These are phyloP conservation scores for Mucor lusitanicus DNA, from an alignment of 371 early-diverging fungal species.

Conservation along the genomic window DNA sequence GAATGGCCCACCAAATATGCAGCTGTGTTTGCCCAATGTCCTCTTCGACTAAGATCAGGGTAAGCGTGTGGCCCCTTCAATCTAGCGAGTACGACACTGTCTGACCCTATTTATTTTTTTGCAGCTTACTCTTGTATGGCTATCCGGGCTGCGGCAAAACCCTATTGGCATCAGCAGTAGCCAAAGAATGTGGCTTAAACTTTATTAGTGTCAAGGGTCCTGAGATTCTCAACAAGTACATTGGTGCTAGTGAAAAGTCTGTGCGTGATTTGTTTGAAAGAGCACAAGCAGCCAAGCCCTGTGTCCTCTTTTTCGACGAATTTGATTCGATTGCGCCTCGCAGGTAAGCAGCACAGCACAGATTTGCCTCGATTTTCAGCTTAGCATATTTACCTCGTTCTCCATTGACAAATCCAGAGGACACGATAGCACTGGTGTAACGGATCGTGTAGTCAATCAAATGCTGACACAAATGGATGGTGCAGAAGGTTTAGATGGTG, in stretches of 20 bases:
- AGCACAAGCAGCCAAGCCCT: constrained; percentile 90
- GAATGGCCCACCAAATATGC: constrained; percentile 96
- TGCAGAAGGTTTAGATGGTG: constrained; percentile 88
- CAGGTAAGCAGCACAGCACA: constrained; percentile 41
- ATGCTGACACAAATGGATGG: constrained; percentile 97
- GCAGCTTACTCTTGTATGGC: constrained; percentile 88
- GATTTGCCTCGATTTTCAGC: neutral
- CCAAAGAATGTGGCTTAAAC: constrained; percentile 89
- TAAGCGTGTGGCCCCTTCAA: constrained; percentile 33
- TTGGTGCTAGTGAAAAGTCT: constrained; percentile 91
- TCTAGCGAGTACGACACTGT: neutral
- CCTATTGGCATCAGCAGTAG: constrained; percentile 91
- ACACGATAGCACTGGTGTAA: constrained; percentile 91
- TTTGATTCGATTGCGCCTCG: constrained; percentile 95
- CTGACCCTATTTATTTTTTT: neutral
- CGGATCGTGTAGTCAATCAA: constrained; percentile 96
- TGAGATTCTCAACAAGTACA: constrained; percentile 95
- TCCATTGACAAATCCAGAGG: constrained; percentile 54
- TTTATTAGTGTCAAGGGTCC: constrained; percentile 97
- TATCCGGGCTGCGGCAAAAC: constrained; percentile 96
- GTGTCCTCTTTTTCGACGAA: constrained; percentile 95
- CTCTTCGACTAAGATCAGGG: constrained; percentile 90
- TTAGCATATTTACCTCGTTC: neutral
- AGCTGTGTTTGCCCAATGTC: constrained; percentile 83
- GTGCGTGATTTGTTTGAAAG: constrained; percentile 93